These are phyloP conservation scores for Escallonia rubra DNA, from an alignment of 129 eudicot genomes.

Conservation along the genomic window DNA sequence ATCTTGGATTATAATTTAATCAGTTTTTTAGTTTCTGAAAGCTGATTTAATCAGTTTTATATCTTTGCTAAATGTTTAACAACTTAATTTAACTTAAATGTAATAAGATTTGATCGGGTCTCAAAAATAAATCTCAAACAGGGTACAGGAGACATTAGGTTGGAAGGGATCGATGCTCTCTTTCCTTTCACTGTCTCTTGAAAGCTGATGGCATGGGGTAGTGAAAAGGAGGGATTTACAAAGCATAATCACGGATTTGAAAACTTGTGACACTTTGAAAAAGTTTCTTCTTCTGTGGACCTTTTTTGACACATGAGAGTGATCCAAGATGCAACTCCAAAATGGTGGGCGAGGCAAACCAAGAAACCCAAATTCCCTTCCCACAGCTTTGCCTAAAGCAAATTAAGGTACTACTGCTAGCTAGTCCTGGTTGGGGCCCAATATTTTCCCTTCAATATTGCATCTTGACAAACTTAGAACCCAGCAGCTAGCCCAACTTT, in stretches of 20 bases:
- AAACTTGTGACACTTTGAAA: conserved; percentile 8
- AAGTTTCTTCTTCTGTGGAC: neutral
- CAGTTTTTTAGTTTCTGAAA: too few relatives aligned
- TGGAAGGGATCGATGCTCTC: conserved; percentile 29
- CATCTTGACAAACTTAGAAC: too few relatives aligned
- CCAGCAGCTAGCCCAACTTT: too few relatives aligned
- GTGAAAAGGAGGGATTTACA: neutral
- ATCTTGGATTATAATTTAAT: too few relatives aligned
- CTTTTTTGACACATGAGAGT: conserved; percentile 7
- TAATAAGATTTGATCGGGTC: too few relatives aligned
- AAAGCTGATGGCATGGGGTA: conserved; percentile 2
- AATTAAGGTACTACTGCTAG: neutral
- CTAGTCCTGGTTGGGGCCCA: too few relatives aligned
- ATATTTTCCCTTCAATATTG: too few relatives aligned
- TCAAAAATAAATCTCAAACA: neutral
- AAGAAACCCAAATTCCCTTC: conserved; percentile 6
- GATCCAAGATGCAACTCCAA: neutral
- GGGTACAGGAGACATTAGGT: conserved; percentile 5
- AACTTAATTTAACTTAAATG: too few relatives aligned
- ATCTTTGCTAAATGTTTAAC: too few relatives aligned
- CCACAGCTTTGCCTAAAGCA: conserved; percentile 14
- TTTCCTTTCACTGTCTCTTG: neutral
- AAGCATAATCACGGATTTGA: conserved; percentile 11
- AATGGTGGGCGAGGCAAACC: conserved; percentile 18
- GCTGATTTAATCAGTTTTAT: too few relatives aligned